Evolutionary conservation across 208 protist genomes (phyloP), one percentile per base, ranked within the genome.

Genomic region (Lotmaria passim): DNA sequence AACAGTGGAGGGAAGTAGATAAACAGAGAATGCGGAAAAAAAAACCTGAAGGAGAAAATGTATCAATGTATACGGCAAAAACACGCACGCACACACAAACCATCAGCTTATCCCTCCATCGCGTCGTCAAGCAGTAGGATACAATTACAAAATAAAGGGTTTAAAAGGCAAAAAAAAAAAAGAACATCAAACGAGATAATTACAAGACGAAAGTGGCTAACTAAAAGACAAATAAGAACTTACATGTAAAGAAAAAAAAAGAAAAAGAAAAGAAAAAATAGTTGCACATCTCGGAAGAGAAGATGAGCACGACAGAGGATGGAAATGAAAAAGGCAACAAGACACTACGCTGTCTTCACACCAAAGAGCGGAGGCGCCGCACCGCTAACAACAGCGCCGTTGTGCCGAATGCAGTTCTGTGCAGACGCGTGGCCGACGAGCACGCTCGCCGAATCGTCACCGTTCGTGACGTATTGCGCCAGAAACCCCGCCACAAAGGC

Each of bases 401-500:
- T 87, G 57, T 94, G 88, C n/a, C 94, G 82, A 53, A 98, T 95
- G 70, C 96, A 96, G 30, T 89, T 78, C 46, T 79, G 51, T 8
- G 94, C 91, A 1, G 86, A 63, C 12, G 78, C 90, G 56, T 98
- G 85, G 28, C 91, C 97, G 6, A 91, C 85, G 10, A 67, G 39
- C 17, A 96, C 90, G n/a, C 80, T 84, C 7, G 46, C 24, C 11
- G 87, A 34, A 33, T 82, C 75, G 51, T 82, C 75, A 12, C 43
- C 38, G 46, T 72, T 70, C 24, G 60, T 55, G 30, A 85, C 28
- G 53, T 97, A 89, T 52, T 93, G 82, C 39, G 94, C 72, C 0
- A 99, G 73, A 85, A 99, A 99, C 48, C 98, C 98, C 55, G 93
- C 98, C 21, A 98, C 97, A 75, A 99, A 99, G n/a, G 93, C 85